Evolutionary conservation across 345 rosid species (phyloP).

Genomic region (Populus tremula): DNA sequence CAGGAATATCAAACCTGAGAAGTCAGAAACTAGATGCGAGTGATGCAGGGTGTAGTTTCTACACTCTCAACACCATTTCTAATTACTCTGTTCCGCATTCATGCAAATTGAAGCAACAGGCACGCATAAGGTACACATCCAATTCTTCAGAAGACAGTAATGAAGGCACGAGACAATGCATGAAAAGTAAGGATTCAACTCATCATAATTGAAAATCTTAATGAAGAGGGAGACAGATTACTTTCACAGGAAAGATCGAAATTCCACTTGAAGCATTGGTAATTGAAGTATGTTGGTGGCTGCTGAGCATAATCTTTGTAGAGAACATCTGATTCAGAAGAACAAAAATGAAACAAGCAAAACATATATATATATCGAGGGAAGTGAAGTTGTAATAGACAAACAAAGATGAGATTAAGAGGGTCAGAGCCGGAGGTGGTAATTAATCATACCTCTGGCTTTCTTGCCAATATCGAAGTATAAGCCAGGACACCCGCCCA

Average conservation of each 20-base stretch:
- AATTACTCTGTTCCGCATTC: no score
- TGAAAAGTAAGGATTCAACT: no score
- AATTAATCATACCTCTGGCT: conserved; percentile 37
- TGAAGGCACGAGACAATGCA: no score
- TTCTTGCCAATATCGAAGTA: conserved; percentile 48
- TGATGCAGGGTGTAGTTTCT: no score
- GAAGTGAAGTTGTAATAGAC: not conserved
- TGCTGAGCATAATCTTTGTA: conserved; percentile 49
- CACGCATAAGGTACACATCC: no score
- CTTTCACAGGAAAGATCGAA: conserved; percentile 46
- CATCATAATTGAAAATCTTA: no score
- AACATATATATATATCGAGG: no score
- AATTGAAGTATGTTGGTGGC: conserved; percentile 34
- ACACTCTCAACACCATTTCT: no score
- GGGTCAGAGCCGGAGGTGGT: not conserved
- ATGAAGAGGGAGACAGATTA: conserved; percentile 23
- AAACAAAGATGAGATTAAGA: not conserved
- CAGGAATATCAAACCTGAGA: no score
- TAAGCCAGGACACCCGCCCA: conserved; percentile 42
- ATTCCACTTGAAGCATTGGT: conserved; percentile 31
- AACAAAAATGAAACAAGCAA: not conserved
- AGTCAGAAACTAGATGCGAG: no score
- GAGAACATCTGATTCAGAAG: conserved; percentile 42
- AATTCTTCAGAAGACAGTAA: no score
- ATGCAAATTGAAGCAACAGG: no score